A percentile compares a stretch with the other conserved stretches of the same genome.
phyloP scores from a whole-genome alignment of 208 protist genomes.

The Acanthamoeba castellanii region DNA sequence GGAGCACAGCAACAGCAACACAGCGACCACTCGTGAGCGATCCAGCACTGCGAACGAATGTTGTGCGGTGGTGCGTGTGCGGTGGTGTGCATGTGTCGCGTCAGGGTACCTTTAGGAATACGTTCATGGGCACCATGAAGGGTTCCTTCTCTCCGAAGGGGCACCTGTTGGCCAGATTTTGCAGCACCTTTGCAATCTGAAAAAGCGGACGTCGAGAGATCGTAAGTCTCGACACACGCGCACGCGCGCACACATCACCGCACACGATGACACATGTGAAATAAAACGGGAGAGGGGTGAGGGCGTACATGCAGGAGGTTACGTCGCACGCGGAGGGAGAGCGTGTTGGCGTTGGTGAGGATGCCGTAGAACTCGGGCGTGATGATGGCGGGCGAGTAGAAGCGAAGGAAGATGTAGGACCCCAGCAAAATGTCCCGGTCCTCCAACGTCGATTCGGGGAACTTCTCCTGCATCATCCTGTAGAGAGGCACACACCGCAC shows the following conservation, averaged over 20 bases:
- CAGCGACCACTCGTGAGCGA: neutral
- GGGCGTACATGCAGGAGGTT: constrained; percentile 53
- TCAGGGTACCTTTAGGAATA: neutral
- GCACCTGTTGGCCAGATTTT: constrained; percentile 59
- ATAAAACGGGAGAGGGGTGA: neutral
- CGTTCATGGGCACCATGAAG: constrained; percentile 72
- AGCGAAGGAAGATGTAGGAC: constrained; percentile 65
- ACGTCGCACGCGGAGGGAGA: constrained; percentile 48
- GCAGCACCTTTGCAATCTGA: constrained; percentile 67
- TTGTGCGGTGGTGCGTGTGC: neutral
- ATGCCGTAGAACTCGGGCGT: constrained; percentile 67
- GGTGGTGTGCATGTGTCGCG: neutral
- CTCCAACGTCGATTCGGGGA: constrained; percentile 37
- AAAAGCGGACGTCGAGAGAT: neutral
- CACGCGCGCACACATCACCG: neutral
- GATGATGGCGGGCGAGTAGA: constrained; percentile 72
- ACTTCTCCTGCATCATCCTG: constrained; percentile 48
- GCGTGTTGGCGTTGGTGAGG: constrained; percentile 39
- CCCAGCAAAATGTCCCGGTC: constrained; percentile 56
- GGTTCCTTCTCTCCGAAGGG: constrained; percentile 68
- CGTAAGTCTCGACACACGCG: neutral
- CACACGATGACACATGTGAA: neutral
- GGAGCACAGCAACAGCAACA: neutral
- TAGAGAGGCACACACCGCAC: too few relatives aligned
- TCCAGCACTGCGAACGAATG: neutral